Percentiles rank a stretch among this genome's conserved stretches.
Evolutionary conservation across 2,329 filamentous ascomycete genomes (phyloP).

Genomic region (Volutella citrinella): DNA sequence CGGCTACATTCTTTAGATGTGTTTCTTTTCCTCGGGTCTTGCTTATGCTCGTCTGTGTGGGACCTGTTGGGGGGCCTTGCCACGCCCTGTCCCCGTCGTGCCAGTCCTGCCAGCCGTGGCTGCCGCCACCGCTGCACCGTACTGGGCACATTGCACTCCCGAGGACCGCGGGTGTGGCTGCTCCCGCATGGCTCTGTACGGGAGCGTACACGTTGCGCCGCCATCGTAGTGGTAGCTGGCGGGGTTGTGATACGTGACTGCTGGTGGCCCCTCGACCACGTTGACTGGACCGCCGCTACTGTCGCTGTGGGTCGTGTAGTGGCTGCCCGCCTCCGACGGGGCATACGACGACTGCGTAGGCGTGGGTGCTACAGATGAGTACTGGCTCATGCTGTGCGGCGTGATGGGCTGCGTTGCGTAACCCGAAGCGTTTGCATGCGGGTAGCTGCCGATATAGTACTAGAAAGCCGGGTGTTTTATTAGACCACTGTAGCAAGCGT

Average conservation of each 20-base stretch:
- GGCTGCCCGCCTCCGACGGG: conserved; percentile 2
- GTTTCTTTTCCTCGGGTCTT: too few relatives aligned
- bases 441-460: conserved; percentile 13
- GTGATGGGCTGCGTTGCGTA: conserved; percentile 8
- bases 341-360: conserved; percentile 7
- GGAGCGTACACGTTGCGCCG: conserved; percentile 12
- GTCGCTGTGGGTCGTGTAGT: conserved; percentile 8
- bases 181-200: conserved; percentile 13
- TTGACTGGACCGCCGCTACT: neutral
- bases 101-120: too few relatives aligned
- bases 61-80: conserved; percentile 10
- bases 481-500: too few relatives aligned
- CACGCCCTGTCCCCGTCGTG: too few relatives aligned
- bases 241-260: conserved; percentile 9
- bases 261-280: conserved; percentile 2
- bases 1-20: too few relatives aligned
- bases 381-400: conserved; percentile 7
- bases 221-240: conserved; percentile 12
- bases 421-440: conserved; percentile 4
- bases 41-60: too few relatives aligned
- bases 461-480: conserved; percentile 5
- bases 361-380: conserved; percentile 3
- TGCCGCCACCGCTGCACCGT: too few relatives aligned
- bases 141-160: too few relatives aligned
- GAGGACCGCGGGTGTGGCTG: too few relatives aligned